Evolutionary conservation across 106 monocot species (phyloP), one percentile per base, ranked within the genome.

Genomic region (Ottelia alismoides): DNA sequence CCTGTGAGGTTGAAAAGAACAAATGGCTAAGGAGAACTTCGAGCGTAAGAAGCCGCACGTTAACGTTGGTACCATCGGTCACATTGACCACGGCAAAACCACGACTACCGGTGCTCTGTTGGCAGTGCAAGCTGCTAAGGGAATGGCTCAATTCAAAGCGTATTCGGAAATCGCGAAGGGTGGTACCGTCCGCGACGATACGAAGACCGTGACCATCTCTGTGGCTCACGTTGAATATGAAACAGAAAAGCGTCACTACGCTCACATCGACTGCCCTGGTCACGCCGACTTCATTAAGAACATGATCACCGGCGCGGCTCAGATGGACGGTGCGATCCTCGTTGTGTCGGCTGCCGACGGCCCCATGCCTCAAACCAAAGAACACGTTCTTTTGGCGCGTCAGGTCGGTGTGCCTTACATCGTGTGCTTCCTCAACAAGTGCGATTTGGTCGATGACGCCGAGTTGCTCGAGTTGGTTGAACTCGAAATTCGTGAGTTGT

Each of bases 401-500:
- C 84, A 85, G 65, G 88, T 92, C 18, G 62, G 62, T 10, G 62
- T 62, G 20, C 62, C 62, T 1, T 49, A 62, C 68, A 86, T 86
- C 78, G 85, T 92, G n/a, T 85, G 85, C 6, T 92, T 92, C 56
- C 70, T 92, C 45, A 92, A 92, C 67, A 92, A 92, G 74, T 76
- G 86, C 66, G 92, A 92, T 63, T 78, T 81, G 70, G 88, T 94
- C 2, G 84, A 88, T 52, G 88, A 93, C 49, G 83, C 87, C 67
- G 87, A 84, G 84, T 72, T 83, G 3, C 78, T 81, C 28, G 63
- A 88, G 68, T 73, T 93, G 4, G 84, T 94, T 26, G 84, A 88
- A 56, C 75, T 84, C 47, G 88, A 84, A 80, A 83, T 93, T 56
- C 77, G 80, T n/a, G 93, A 96, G 45, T 69, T 88, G 11, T 73